A percentile compares a stretch with the other conserved stretches of the same genome.
These are phyloP conservation scores for Bipolaris victoriae DNA, from an alignment of 2,329 filamentous ascomycete genomes.

Conservation along the genomic window DNA sequence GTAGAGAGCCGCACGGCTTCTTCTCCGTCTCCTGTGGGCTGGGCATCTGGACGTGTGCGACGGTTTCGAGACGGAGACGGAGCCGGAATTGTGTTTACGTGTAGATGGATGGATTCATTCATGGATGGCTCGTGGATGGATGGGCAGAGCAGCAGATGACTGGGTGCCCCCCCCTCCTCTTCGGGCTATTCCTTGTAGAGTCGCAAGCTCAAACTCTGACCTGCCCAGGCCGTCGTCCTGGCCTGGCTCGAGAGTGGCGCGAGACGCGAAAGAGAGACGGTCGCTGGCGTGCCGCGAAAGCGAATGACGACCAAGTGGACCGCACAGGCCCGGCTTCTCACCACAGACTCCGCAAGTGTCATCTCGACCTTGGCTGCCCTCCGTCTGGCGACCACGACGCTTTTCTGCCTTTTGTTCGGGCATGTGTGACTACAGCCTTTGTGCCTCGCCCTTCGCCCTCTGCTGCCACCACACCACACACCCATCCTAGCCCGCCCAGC, in stretches of 20 bases:
- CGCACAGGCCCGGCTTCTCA: constrained; percentile 23
- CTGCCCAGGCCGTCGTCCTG: no score
- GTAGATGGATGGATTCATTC: no score
- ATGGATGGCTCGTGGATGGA: no score
- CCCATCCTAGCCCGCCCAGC: constrained; percentile 3
- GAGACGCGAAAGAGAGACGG: constrained; percentile 21
- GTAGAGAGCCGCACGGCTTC: no score
- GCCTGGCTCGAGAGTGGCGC: constrained; percentile 5
- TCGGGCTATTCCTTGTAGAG: not conserved
- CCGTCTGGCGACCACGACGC: constrained; percentile 18
- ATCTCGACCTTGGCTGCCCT: constrained; percentile 26
- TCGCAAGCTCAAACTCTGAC: constrained; percentile 4
- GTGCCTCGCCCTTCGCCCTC: constrained; percentile 28
- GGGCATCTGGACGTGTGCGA: no score
- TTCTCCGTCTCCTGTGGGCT: no score
- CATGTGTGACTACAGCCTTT: constrained; percentile 26
- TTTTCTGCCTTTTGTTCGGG: constrained; percentile 10
- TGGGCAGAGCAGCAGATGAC: no score
- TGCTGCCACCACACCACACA: constrained; percentile 5
- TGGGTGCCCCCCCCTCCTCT: no score
- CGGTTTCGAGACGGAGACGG: no score
- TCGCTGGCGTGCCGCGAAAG: constrained; percentile 15
- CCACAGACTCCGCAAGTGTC: constrained; percentile 26
- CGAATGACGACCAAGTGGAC: constrained; percentile 20
- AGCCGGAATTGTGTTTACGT: no score